These are phyloP conservation scores for Microthlaspi erraticum DNA, from an alignment of 345 rosid genomes.

Conservation along the genomic window DNA sequence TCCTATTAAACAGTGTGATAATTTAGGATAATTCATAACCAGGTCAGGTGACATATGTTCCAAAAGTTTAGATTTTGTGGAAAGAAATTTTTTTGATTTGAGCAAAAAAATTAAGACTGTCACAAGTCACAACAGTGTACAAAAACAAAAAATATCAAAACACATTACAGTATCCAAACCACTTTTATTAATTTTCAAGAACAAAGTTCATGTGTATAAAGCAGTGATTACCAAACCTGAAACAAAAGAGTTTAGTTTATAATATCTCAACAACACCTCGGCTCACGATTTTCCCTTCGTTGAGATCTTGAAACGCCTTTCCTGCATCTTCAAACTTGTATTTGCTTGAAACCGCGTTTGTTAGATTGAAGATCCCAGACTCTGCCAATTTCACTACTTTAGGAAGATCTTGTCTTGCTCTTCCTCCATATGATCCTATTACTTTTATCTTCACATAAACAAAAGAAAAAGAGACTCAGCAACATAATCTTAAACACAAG, in stretches of 20 bases:
- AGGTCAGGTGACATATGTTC: background rate
- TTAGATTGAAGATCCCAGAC: slow-evolving; percentile 81
- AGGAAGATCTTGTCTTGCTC: slow-evolving; percentile 97
- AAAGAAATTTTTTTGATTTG: background rate
- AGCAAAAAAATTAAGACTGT: background rate
- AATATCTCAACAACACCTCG: slow-evolving; percentile 86
- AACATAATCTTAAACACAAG: background rate
- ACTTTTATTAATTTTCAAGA: slow-evolving; percentile 18
- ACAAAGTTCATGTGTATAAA: slow-evolving; percentile 10
- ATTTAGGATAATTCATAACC: background rate
- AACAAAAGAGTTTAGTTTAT: slow-evolving; percentile 38
- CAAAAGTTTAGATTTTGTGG: background rate
- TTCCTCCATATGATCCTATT: slow-evolving; percentile 90
- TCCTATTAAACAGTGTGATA: background rate
- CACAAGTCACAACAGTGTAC: no score
- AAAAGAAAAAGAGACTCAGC: background rate
- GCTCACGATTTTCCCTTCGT: slow-evolving; percentile 76
- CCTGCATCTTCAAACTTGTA: slow-evolving; percentile 82
- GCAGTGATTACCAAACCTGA: slow-evolving; percentile 24
- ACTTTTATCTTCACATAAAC: slow-evolving; percentile 64
- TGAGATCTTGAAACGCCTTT: slow-evolving; percentile 86
- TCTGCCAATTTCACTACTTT: slow-evolving; percentile 87
- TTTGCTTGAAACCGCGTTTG: slow-evolving; percentile 70
- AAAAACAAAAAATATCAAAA: background rate
- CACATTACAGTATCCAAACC: slow-evolving; percentile 10